A percentile compares a stretch with the other conserved stretches of the same genome.
Evolutionary conservation across 257 asterid genomes (phyloP).

Genomic region (Fraxinus excelsior): DNA sequence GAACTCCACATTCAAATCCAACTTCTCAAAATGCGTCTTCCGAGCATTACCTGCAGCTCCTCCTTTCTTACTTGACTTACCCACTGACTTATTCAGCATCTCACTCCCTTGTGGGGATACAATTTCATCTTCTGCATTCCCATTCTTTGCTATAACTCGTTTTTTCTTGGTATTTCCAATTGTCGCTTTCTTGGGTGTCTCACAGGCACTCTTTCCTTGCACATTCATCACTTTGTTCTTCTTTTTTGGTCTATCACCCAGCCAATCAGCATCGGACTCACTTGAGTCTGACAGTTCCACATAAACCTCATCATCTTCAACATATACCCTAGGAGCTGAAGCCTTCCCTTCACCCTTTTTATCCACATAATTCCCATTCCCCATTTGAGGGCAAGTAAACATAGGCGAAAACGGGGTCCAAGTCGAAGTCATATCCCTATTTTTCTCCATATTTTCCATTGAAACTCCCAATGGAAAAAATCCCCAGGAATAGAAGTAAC

Average conservation of each 20-base stretch:
- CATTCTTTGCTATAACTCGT: slow-evolving; percentile 37
- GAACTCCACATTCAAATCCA: slow-evolving; percentile 70
- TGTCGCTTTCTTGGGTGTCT: slow-evolving; percentile 31
- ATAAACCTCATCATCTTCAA: slow-evolving; percentile 57
- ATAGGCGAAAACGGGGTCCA: slow-evolving; percentile 79
- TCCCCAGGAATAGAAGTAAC: slow-evolving; percentile 76
- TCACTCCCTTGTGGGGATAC: slow-evolving; percentile 34
- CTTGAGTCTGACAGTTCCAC: slow-evolving; percentile 52
- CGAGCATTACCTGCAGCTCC: slow-evolving; percentile 29
- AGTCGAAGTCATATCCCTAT: slow-evolving; percentile 29
- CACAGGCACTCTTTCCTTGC: slow-evolving; percentile 26
- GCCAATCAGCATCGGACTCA: slow-evolving; percentile 68
- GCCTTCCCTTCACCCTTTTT: slow-evolving; percentile 32
- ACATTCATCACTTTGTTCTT: slow-evolving; percentile 33
- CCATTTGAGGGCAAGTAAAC: slow-evolving; percentile 46
- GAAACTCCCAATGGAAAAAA: slow-evolving; percentile 64
- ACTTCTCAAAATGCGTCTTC: slow-evolving; percentile 49
- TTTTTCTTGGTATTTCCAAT: slow-evolving; percentile 17
- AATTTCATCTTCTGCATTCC: slow-evolving; percentile 28
- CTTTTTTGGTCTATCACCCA: slow-evolving; percentile 21
- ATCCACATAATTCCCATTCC: slow-evolving; percentile 19
- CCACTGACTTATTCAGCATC: slow-evolving; percentile 25
- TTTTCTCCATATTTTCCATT: slow-evolving; percentile 43
- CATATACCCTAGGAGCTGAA: slow-evolving; percentile 43
- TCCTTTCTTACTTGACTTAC: slow-evolving; percentile 45